Base-by-base conservation (phyloP, 202 grass and related monocot species). In the Saccharum hybrid region DNA sequence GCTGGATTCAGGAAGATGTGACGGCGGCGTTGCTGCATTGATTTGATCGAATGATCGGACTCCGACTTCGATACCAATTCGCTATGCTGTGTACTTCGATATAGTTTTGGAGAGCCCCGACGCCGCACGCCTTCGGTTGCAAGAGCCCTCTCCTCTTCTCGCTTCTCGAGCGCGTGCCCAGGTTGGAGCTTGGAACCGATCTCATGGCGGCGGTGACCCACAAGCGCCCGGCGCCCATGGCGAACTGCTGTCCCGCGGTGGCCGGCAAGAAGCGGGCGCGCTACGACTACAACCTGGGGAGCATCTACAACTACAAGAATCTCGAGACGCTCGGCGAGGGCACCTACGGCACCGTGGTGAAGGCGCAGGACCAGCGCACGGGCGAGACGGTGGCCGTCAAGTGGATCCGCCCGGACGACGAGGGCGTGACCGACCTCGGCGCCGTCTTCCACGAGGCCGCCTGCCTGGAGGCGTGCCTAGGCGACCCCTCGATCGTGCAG, bases 291-390 rank as follows among this genome's bases (percentile, higher is more conserved):
- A 7, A 57, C 34, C 26, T 81, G 13, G 69, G n/a, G 28, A 57
- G 34, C 73, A 63, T 82, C 76, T 79, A 75, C 75, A 66, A 84
- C 23, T 75, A 91, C 79, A 71, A 66, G 86, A 78, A 42, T n/a
- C 61, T 79, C 62, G 63, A 75, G 65, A 12, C 14, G 61, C 74
- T 78, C 26, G 70, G 76, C 0, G 13, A 63, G 10, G 68, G 75
- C 45, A 80, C 26, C 10, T 79, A 70, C 82, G 76, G 60, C 39
- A 26, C 13, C 10, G 79, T 82, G 23, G 22, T 31, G 2, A 82
- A 72, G 54, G 79, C 52, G 15, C 22, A 54, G 9, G 52, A 72
- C 79, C 15, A 8, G 14, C 52, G 38, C 79, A 62, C 67, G 16
- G 67, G 38, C 37, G 54, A 82, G 68, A 72, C 16, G 43, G 78